Evolutionary conservation across 1,139 yeast genomes (phyloP).

Genomic region (Debaryomycetaceae sp.): DNA sequence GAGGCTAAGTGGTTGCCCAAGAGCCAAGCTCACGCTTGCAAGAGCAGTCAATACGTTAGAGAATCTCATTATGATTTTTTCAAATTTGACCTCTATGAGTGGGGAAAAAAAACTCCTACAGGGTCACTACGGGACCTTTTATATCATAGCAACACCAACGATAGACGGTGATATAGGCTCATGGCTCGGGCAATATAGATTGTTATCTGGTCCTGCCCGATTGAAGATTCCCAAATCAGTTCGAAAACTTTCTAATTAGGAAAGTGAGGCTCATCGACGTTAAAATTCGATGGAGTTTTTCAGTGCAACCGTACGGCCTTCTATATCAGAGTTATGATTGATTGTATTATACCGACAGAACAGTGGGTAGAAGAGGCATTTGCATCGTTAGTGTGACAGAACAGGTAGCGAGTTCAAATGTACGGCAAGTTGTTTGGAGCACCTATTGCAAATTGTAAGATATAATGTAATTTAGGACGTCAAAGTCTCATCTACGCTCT

Average conservation of each 20-base stretch:
- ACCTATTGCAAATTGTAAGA: no score
- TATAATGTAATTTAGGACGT: no score
- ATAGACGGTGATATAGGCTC: background rate
- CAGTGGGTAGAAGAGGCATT: no score
- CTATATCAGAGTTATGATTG: background rate
- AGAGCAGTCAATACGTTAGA: conserved; percentile 10
- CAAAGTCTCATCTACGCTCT: no score
- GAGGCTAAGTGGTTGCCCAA: conserved; percentile 17
- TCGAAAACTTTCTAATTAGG: background rate
- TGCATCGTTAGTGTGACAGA: no score
- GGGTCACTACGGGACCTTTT: no score
- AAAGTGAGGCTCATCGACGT: background rate
- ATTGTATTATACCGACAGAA: no score
- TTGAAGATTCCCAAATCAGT: background rate
- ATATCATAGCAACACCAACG: no score
- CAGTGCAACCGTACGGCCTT: background rate
- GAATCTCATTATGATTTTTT: conserved; percentile 11
- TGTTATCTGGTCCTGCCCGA: background rate
- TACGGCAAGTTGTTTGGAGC: no score
- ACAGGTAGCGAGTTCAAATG: no score
- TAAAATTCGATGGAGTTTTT: background rate
- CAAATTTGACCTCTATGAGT: background rate
- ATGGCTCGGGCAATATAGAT: background rate
- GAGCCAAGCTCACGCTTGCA: conserved; percentile 10
- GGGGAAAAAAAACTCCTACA: no score